phyloP scores from a whole-genome alignment of 2,329 filamentous ascomycete genomes.

The Arthrocladium fulminans region DNA sequence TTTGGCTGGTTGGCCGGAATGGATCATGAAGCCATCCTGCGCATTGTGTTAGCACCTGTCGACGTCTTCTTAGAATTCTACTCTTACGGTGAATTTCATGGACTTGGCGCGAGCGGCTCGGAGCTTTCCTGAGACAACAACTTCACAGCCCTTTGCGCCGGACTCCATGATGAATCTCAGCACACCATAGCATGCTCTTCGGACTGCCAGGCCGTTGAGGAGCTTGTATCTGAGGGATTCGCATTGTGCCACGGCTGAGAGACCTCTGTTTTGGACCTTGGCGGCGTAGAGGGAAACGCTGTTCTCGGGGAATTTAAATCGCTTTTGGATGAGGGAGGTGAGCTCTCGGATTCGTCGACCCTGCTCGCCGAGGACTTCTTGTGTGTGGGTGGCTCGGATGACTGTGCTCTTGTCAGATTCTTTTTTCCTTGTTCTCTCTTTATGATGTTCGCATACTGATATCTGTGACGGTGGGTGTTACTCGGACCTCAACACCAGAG shows the following conservation, averaged over 20 bases:
- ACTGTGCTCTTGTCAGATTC: conserved; percentile 37
- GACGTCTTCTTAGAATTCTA: neutral
- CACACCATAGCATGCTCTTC: conserved; percentile 99
- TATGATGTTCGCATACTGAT: conserved; percentile 55
- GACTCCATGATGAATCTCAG: conserved; percentile 99
- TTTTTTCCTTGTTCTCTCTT: neutral
- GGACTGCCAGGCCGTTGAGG: conserved; percentile 97
- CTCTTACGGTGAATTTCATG: conserved; percentile 97
- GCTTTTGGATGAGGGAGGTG: conserved; percentile 99
- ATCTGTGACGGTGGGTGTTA: conserved; percentile 98
- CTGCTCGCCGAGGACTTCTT: conserved; percentile 99
- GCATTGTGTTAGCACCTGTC: neutral
- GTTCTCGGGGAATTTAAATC: conserved; percentile 99
- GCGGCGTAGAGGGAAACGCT: conserved; percentile 98
- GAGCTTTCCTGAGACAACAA: conserved; percentile 98
- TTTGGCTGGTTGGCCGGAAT: conserved; percentile 98
- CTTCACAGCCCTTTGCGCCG: conserved; percentile 99
- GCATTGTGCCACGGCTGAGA: conserved; percentile 99
- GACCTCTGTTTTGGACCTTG: conserved; percentile 99
- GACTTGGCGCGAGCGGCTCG: conserved; percentile 97
- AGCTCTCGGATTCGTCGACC: conserved; percentile 99
- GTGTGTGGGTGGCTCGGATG: conserved; percentile 99
- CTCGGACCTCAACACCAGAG: conserved; percentile 99
- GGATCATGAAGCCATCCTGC: conserved; percentile 98
- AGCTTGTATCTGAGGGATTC: conserved; percentile 99